Evolutionary conservation across 192 early-diverging fungal genomes (phyloP).

Genomic region (Coemansia biformis): DNA sequence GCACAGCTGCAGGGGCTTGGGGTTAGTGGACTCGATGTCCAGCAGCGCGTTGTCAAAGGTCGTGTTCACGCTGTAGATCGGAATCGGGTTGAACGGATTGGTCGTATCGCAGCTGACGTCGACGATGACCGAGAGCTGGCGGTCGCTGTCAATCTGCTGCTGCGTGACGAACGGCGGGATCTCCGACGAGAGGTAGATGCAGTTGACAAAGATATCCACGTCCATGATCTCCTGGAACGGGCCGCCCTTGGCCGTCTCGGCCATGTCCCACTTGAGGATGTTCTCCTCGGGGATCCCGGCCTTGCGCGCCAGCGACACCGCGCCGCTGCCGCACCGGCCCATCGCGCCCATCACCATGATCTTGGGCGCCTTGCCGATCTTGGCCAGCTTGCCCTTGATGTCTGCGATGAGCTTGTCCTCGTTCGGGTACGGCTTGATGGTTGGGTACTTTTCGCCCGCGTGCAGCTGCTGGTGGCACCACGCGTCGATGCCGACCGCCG

Average conservation of each 20-base stretch:
- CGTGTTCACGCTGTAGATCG: slow-evolving; percentile 85
- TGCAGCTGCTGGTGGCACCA: slow-evolving; percentile 79
- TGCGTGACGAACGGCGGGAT: slow-evolving; percentile 94
- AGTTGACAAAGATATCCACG: slow-evolving; percentile 96
- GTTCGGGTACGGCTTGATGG: slow-evolving; percentile 77
- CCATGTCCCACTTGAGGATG: slow-evolving; percentile 94
- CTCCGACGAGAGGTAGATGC: slow-evolving; percentile 88
- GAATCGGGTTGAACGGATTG: slow-evolving; percentile 97
- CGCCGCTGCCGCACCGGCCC: slow-evolving; percentile 91
- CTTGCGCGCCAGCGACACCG: slow-evolving; percentile 73
- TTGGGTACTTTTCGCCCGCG: slow-evolving; percentile 57
- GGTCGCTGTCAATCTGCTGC: slow-evolving; percentile 64
- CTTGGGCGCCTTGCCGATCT: slow-evolving; percentile 62
- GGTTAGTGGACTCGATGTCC: slow-evolving; percentile 51
- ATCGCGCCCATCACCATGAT: slow-evolving; percentile 98
- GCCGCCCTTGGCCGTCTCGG: slow-evolving; percentile 86
- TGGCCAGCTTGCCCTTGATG: slow-evolving; percentile 56
- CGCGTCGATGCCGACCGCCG: slow-evolving; percentile 85
- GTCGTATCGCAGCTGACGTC: slow-evolving; percentile 97
- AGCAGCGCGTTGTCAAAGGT: slow-evolving; percentile 92
- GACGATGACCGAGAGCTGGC: slow-evolving; percentile 76
- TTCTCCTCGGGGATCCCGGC: slow-evolving; percentile 78
- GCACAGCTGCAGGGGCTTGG: slow-evolving; percentile 76
- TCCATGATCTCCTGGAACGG: slow-evolving; percentile 88
- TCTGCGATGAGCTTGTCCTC: slow-evolving; percentile 71